Evolutionary conservation across 257 asterid species (phyloP), one percentile per base, ranked within the genome.

Genomic region (Scutellaria baicalensis): DNA sequence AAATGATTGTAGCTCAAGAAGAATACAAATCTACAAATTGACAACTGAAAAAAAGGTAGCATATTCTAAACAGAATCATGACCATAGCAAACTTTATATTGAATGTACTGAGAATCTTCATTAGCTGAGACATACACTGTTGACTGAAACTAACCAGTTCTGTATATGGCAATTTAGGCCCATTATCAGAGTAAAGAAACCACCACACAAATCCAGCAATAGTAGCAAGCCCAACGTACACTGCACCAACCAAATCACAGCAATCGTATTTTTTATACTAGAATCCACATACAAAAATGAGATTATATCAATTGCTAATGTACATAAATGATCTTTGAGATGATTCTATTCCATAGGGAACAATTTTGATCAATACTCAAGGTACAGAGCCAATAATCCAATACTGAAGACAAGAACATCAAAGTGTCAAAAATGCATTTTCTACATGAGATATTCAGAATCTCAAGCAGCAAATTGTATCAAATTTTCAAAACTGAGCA

Each of bases 161-260:
- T 20, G 74, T 67, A 67, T 94, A 94, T 3, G 93, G 73, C 59
- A 94, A 80, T 80, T 88, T 94, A 68, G 97, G 99, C 66, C 99
- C 99, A 44, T 84, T 86, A 9, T 83, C 96, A 23, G 82, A 86
- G 77, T 85, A 94, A 69, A 91, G 81, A 78, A 87, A 94, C 98
- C 99, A 94, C 99, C 99, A 94, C 66, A 94, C 93, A 76, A 89
- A 94, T 66, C 99, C 99, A 65, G 96, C 97, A 77, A 94, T 82
- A 63, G 99, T 94, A 63, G 98, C 97, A 75, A 94, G 90, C 72
- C 99, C 99, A 56, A 94, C 99, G 64, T 94, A 94, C 72, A 87
- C 99, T 94, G 96, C 90, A 81, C 59, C 67, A 80, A 68, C 67
- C 55, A 66, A 54, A 66, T 58, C 60, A 27, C 69, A 82, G 40